Conservation (phyloP, 2,329 filamentous ascomycete genomes). For the Septoria petroselini region DNA sequence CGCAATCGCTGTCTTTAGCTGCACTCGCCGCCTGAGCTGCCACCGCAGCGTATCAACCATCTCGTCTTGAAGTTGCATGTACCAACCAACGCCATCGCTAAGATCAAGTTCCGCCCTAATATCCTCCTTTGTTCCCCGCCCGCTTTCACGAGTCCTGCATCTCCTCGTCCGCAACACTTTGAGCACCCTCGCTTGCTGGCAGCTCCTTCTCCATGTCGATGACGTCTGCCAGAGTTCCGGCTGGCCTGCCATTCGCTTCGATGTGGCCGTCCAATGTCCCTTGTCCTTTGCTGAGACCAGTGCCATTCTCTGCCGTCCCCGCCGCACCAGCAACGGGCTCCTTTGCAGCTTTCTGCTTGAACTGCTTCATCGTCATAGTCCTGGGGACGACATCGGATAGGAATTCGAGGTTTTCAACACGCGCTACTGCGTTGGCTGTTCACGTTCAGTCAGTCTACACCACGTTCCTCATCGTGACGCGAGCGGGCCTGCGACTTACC, state of each 20-base stretch:
- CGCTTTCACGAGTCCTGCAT: constrained; percentile 6
- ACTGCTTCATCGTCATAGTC: constrained; percentile 74
- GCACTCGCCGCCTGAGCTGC: background rate
- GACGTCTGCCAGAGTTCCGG: background rate
- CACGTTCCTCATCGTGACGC: background rate
- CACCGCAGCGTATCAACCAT: background rate
- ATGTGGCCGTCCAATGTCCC: constrained; percentile 22
- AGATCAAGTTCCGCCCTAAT: background rate
- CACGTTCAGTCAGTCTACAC: background rate
- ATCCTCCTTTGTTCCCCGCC: background rate
- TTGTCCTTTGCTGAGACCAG: constrained; percentile 12
- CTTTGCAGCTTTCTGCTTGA: constrained; percentile 57
- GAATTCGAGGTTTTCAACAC: constrained; percentile 93
- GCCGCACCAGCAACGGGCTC: constrained; percentile 20
- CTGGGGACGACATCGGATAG: constrained; percentile 85
- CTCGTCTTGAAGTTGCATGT: background rate
- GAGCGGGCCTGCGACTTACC: constrained; percentile 51
- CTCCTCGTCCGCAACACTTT: background rate
- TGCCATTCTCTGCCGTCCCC: constrained; percentile 1
- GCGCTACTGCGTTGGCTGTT: constrained; percentile 75
- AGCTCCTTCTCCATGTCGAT: constrained; percentile 5
- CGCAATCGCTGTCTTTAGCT: no score
- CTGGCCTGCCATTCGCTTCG: constrained; percentile 16
- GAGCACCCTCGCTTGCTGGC: constrained; percentile 3
- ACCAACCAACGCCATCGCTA: constrained; percentile 11